Conservation (phyloP, 139 green algal species). For the Choricystis sp. region DNA sequence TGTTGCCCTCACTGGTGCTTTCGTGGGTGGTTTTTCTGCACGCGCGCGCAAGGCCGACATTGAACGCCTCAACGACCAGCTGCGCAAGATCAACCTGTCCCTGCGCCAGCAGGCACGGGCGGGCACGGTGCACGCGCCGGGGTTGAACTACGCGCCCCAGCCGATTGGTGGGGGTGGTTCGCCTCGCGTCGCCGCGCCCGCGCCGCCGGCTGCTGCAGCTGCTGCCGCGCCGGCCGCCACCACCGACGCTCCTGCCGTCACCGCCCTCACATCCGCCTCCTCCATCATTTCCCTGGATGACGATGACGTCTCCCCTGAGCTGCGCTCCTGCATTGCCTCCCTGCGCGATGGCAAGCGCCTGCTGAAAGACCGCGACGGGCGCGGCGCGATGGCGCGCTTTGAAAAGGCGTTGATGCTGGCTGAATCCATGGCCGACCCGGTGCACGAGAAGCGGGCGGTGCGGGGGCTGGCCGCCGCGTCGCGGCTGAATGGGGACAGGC, state of each 20-base stretch:
- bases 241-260: background rate
- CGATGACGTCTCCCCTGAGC: slow-evolving; percentile 48
- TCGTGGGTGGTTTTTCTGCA: slow-evolving; percentile 48
- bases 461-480: slow-evolving; percentile 64
- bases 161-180: no score
- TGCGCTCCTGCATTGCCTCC: slow-evolving; percentile 44
- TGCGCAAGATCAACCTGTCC: slow-evolving; percentile 75
- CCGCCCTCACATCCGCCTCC: slow-evolving; percentile 3
- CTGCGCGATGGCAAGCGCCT: slow-evolving; percentile 68
- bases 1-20: slow-evolving; percentile 61
- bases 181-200: no score
- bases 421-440: slow-evolving; percentile 31
- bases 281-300: slow-evolving; percentile 52
- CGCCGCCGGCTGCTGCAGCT: background rate
- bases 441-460: slow-evolving; percentile 70
- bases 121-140: slow-evolving; percentile 73
- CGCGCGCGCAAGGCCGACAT: slow-evolving; percentile 69
- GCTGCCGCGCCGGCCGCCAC: background rate
- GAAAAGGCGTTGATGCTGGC: slow-evolving; percentile 88
- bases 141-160: slow-evolving; percentile 42
- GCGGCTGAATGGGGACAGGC: slow-evolving; percentile 50
- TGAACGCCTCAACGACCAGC: slow-evolving; percentile 80
- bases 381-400: slow-evolving; percentile 73
- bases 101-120: slow-evolving; percentile 73
- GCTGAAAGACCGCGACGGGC: slow-evolving; percentile 66